Percentiles rank a stretch among this genome's conserved stretches.
phyloP scores from a whole-genome alignment of 148 eudicot species.

The Vaccinium darrowii region DNA sequence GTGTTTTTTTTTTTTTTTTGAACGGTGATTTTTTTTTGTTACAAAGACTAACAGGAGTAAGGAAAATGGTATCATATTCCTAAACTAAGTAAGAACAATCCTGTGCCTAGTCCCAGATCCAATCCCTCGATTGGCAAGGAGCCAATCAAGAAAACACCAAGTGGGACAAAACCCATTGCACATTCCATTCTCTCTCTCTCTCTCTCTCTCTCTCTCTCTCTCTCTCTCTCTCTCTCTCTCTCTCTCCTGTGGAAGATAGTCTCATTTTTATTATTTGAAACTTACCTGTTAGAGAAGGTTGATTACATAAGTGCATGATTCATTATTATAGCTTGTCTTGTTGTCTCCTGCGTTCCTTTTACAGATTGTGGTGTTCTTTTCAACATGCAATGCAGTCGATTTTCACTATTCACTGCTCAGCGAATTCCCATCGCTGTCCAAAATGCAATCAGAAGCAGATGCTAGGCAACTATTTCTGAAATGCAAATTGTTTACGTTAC shows the following conservation, averaged over 20 bases:
- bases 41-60: no score
- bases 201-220: background rate
- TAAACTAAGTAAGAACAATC: no score
- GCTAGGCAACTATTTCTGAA: constrained; percentile 45
- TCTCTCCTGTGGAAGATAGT: background rate
- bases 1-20: no score
- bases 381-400: constrained; percentile 93
- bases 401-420: constrained; percentile 69
- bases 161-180: no score
- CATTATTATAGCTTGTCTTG: background rate
- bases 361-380: constrained; percentile 95
- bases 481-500: constrained; percentile 72
- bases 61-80: no score
- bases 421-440: constrained; percentile 58
- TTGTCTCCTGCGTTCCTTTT: constrained; percentile 12
- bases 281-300: background rate
- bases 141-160: no score
- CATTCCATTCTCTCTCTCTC: no score
- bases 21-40: no score
- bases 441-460: constrained; percentile 38
- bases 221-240: background rate
- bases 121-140: no score
- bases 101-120: no score
- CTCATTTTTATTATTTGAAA: background rate
- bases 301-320: background rate